These are phyloP conservation scores for Powellomyces hirtus DNA, from an alignment of 192 early-diverging fungal species.

Conservation along the genomic window DNA sequence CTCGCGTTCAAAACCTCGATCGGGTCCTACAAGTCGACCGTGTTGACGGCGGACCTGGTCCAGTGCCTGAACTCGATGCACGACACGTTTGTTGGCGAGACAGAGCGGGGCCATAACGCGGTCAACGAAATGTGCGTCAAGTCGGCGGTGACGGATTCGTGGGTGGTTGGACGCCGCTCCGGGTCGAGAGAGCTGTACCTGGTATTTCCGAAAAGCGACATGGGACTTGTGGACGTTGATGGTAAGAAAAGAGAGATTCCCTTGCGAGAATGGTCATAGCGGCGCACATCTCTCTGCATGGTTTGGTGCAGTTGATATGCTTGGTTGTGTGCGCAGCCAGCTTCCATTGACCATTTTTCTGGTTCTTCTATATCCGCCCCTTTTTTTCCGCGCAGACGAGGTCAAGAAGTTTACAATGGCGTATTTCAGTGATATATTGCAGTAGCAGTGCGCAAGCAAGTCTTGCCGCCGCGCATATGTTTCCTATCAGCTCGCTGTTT, in stretches of 20 bases:
- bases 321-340: not conserved
- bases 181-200: conserved; percentile 10
- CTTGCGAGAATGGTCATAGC: not conserved
- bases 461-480: too few species aligned
- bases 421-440: conserved; percentile 13
- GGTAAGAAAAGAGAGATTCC: conserved; percentile 11
- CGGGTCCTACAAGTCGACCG: conserved; percentile 16
- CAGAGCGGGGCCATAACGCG: not conserved
- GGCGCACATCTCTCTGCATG: not conserved
- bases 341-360: not conserved
- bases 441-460: too few species aligned
- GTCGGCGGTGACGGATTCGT: conserved; percentile 14
- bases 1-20: conserved; percentile 31
- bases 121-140: conserved; percentile 19
- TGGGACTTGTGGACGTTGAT: conserved; percentile 23
- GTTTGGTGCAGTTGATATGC: not conserved
- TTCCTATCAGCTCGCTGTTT: too few species aligned
- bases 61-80: conserved; percentile 14
- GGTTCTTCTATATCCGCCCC: not conserved
- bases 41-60: conserved; percentile 16
- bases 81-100: conserved; percentile 22
- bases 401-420: conserved; percentile 18
- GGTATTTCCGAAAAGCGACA: conserved; percentile 28
- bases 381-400: too few species aligned
- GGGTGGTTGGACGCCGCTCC: conserved; percentile 25